Base-by-base conservation (phyloP, 768 basidiomycete species). In the Sporobolomyces pararoseus region DNA sequence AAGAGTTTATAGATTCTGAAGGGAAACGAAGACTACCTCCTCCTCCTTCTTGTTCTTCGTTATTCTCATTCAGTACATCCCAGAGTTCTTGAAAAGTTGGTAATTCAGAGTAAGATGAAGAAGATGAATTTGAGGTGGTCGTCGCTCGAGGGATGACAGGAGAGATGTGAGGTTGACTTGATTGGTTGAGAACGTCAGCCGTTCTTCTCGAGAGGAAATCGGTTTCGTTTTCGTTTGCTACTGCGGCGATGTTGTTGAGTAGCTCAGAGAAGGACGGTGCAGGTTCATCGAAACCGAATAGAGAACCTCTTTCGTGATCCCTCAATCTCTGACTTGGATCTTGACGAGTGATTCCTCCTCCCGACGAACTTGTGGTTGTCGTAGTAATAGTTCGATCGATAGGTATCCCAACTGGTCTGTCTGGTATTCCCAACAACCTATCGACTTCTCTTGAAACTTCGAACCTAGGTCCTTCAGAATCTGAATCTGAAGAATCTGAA, bases 21-120 rank as follows among this genome's bases (percentile, higher is more conserved):
- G 68, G 68, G 52, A 54, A 70, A 6, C n/a, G n/a, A n/a, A n/a
- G n/a, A n/a, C n/a, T n/a, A n/a, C n/a, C n/a, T n/a, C n/a, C n/a
- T n/a, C n/a, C n/a, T n/a, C n/a, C n/a, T n/a, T n/a, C n/a, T n/a
- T 50, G 51, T 46, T 44, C 44, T 4, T 60, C 58, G 42, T 25
- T 21, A 3, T 47, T 35, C 17, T 60, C 63, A 34, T 23, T 6
- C 4, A 70, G 27, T 42, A 61, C 47, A 25, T 0, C 7, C 68
- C 68, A 70, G 1, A 70, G 57, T 44, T 70, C 63, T 23, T 60
- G 32, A 35, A 19, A 60, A 12, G 68, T 69, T 7, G 63, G 21
- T 16, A 44, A 29, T 25, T 42, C 2, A 25, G 54, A 29, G n/a
- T 29, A 31, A 10, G 19, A 13, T 32, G 46, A 4, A 52, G 37